Evolutionary conservation across 441 rosid species (phyloP).

Genomic region (Daphne laureola): DNA sequence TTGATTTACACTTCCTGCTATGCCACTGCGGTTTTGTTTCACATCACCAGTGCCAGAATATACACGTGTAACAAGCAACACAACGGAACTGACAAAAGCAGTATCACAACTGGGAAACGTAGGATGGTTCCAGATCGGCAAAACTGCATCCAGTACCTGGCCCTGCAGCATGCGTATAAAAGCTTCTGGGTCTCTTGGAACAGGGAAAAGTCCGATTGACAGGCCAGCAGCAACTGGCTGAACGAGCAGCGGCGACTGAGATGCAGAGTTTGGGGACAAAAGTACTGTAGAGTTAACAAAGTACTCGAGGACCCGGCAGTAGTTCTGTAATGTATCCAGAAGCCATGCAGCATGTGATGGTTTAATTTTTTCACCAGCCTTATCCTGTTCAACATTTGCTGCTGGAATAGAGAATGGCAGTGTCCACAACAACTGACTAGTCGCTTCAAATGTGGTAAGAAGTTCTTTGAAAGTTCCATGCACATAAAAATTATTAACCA

Average conservation of each 20-base stretch:
- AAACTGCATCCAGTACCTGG: constrained; percentile 84
- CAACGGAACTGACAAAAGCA: constrained; percentile 62
- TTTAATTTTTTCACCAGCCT: constrained; percentile 63
- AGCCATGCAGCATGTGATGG: constrained; percentile 67
- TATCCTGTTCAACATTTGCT: constrained; percentile 49
- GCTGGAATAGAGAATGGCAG: constrained; percentile 50
- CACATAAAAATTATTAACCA: constrained; percentile 88
- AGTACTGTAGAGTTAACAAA: constrained; percentile 79
- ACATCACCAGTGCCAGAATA: constrained; percentile 92
- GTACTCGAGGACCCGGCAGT: constrained; percentile 73
- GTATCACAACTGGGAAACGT: constrained; percentile 76
- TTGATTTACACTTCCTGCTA: constrained; percentile 62
- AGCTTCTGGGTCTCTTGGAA: constrained; percentile 90
- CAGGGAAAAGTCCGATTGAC: constrained; percentile 80
- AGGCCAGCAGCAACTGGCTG: constrained; percentile 89
- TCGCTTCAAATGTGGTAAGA: constrained; percentile 93
- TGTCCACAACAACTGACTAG: constrained; percentile 86
- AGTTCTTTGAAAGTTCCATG: constrained; percentile 87
- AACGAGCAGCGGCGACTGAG: constrained; percentile 88
- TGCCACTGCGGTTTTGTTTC: constrained; percentile 62
- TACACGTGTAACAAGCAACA: constrained; percentile 71
- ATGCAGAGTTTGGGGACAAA: constrained; percentile 59
- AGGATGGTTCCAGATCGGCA: constrained; percentile 86
- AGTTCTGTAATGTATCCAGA: constrained; percentile 77
- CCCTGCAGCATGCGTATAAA: constrained; percentile 84